Base-by-base conservation (phyloP, 1,284 basidiomycete species). In the Tetrapyrgos nigripes region DNA sequence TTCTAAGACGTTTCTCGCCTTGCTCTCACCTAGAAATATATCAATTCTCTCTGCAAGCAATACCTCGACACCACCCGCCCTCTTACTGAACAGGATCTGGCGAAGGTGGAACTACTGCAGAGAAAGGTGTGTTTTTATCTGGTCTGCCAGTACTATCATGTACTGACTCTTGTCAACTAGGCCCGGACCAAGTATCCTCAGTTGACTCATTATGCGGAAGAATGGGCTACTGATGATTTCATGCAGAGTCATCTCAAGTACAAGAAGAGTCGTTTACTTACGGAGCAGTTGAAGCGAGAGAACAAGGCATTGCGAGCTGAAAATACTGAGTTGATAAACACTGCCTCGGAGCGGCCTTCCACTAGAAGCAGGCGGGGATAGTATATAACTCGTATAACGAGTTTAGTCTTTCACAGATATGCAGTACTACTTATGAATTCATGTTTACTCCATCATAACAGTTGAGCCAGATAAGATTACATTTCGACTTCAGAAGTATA, bases 221-320 rank as follows among this genome's bases (percentile, higher is more conserved):
- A 43, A 4, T 54, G 52, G 52, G 52, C 21, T 14, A 17, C 33
- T 19, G 52, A 54, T 29, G 27, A 54, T 31, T 54, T 54, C 43
- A 46, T 54, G n/a, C 27, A 29, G 13, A 23, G 23, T 13, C 40
- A 28, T 11, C 24, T 54, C 11, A 54, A 54, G 33, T 54, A 45
- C 19, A 40, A 23, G 27, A 54, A 45, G 28, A 11, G 26, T 21
- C 43, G 21, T 9, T n/a, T 54, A 5, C 17, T 21, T 10, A 45
- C n/a, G 27, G 43, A 54, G 28, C 23, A 14, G 13, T 14, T 54
- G 17, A 44, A 54, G 52, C n/a, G n/a, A n/a, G n/a, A n/a, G n/a
- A n/a, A n/a, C n/a, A n/a, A n/a, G n/a, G n/a, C n/a, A n/a, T n/a
- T n/a, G n/a, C n/a, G n/a, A n/a, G n/a, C n/a, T n/a, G n/a, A n/a